Base-by-base conservation (phyloP, 179 eudicot genomes). In the Beta lomatogona region DNA sequence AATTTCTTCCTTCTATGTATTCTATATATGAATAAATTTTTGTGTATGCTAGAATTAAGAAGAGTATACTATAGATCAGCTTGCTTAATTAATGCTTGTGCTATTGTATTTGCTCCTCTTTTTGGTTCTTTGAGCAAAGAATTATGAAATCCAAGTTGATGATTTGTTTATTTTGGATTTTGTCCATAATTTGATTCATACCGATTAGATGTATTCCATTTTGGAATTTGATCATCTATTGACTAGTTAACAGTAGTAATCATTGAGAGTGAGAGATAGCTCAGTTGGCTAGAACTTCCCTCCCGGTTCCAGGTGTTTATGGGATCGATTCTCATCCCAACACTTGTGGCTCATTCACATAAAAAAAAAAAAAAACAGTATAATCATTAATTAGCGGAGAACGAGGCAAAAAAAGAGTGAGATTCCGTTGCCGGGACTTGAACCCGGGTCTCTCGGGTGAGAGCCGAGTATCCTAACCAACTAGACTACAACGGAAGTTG, bases 371-470 rank as follows among this genome's bases (percentile, higher is more conserved):
- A n/a, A n/a, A n/a, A n/a, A n/a, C n/a, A n/a, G n/a, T n/a, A n/a
- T n/a, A n/a, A 25, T 25, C 28, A 25, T 1, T 25, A 25, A 25
- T 36, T 2, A 36, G 41, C 2, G 41, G 41, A 36, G 41, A 36
- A 36, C 41, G 41, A 36, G 41, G 41, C 41, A 36, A 36, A 71
- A 70, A 19, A 72, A 53, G 1, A 5, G 41, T 36, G 41, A 58
- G 14, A 18, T 91, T 93, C 96, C 93, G 91, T 92, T 93, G 97
- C 97, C 94, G 95, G 97, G 95, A 93, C 91, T 93, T 81, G 93
- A 93, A 90, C 95, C 97, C 92, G 95, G 98, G 83, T 94, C 97
- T 90, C 92, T 94, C 97, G 93, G 98, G 97, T 92, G 98, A 92
- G 97, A 94, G 98, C 95, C 95, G 91, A 94, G 93, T 94, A 93